These are phyloP conservation scores for Jackrogersella multiformis DNA, from an alignment of 495 filamentous ascomycete genomes.

Conservation along the genomic window DNA sequence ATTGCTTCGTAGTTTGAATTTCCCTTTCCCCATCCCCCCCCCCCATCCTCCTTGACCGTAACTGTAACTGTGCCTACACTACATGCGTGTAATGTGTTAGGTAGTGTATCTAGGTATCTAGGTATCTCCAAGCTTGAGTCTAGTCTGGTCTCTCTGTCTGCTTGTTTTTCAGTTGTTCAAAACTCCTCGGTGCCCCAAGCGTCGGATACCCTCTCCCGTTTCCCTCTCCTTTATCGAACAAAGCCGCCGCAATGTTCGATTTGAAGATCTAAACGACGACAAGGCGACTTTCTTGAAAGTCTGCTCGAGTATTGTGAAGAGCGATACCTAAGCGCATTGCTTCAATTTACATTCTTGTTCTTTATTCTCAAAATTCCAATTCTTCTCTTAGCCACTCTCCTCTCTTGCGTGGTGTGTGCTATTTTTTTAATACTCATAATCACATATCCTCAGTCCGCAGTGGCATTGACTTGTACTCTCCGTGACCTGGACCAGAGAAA, in stretches of 20 bases:
- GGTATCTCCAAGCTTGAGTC: not conserved
- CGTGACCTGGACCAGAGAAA: constrained; percentile 50
- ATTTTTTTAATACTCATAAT: constrained; percentile 27
- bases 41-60: constrained; percentile 12
- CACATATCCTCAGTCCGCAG: constrained; percentile 47
- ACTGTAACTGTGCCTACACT: too few species aligned
- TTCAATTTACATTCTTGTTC: constrained; percentile 14
- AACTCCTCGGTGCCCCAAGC: constrained; percentile 56
- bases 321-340: constrained; percentile 22
- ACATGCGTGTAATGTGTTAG: too few species aligned
- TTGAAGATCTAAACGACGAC: constrained; percentile 55
- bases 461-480: constrained; percentile 60
- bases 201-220: constrained; percentile 44
- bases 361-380: not conserved
- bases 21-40: constrained; percentile 10
- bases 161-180: constrained; percentile 49
- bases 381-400: constrained; percentile 30
- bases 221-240: constrained; percentile 56
- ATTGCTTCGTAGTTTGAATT: constrained; percentile 14
- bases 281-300: constrained; percentile 58
- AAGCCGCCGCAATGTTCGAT: constrained; percentile 57
- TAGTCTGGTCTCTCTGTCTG: constrained; percentile 8
- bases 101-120: too few species aligned
- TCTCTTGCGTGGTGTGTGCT: constrained; percentile 19
- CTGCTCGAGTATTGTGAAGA: constrained; percentile 51